A percentile compares a stretch with the other conserved stretches of the same genome.
Evolutionary conservation across 176 grass and related monocot species (phyloP).

Genomic region (Musa beccarii): DNA sequence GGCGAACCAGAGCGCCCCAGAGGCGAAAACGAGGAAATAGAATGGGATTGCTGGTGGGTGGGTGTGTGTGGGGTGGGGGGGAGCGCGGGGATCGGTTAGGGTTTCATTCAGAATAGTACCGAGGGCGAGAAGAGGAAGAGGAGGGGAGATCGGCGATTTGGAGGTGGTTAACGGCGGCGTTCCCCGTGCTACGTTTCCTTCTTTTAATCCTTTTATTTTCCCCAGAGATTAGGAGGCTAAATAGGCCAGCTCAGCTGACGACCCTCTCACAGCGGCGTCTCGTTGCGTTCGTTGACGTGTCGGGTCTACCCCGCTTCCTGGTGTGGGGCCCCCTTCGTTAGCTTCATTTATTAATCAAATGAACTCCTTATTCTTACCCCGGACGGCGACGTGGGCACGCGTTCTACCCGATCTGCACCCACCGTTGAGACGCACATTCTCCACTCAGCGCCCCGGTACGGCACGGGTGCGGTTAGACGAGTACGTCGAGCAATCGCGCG

Average conservation of each 20-base stretch:
- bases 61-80: neutral
- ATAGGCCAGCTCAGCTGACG: neutral
- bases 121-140: neutral
- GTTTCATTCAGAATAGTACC: neutral
- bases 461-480: rapidly evolving
- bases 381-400: too few species aligned
- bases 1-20: neutral
- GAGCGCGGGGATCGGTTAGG: neutral
- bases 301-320: neutral
- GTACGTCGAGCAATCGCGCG: too few species aligned
- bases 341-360: neutral
- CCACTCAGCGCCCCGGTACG: too few species aligned
- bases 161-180: neutral
- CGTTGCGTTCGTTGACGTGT: neutral
- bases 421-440: too few species aligned
- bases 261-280: neutral
- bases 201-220: neutral
- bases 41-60: neutral
- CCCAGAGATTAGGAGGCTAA: neutral
- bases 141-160: neutral
- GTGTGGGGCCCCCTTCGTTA: neutral
- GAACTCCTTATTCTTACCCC: too few species aligned
- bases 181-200: neutral
- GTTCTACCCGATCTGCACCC: too few species aligned
- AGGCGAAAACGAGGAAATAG: neutral